A percentile compares a stretch with the other conserved stretches of the same genome.
phyloP scores from a whole-genome alignment of 192 early-diverging fungal species.

The Mortierella claussenii region DNA sequence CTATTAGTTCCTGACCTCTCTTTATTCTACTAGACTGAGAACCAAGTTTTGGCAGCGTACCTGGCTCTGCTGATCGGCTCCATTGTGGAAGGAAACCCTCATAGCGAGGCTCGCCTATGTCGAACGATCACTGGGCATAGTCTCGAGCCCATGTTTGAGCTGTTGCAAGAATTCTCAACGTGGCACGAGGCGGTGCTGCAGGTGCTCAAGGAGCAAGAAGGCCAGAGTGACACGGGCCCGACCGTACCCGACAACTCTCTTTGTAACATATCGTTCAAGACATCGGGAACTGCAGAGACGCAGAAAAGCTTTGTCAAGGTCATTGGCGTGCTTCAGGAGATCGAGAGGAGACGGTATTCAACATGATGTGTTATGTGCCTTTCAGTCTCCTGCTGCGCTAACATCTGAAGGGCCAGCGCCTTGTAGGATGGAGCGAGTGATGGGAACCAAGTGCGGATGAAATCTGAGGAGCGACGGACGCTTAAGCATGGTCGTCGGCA shows the following conservation, averaged over 20 bases:
- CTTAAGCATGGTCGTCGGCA: no score
- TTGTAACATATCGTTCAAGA: slow-evolving; percentile 3
- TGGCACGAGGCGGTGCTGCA: slow-evolving; percentile 3
- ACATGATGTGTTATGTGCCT: no score
- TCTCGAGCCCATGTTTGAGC: slow-evolving; percentile 36
- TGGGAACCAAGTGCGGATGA: no score
- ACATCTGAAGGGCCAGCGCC: no score
- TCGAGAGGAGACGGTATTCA: slow-evolving; percentile 14
- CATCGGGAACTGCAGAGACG: slow-evolving; percentile 4
- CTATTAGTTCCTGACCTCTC: background rate
- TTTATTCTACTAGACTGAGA: slow-evolving; percentile 24
- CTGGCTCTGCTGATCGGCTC: slow-evolving; percentile 33
- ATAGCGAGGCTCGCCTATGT: slow-evolving; percentile 14
- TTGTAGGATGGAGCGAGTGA: no score
- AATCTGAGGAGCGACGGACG: no score
- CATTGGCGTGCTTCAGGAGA: slow-evolving; percentile 16
- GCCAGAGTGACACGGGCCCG: background rate
- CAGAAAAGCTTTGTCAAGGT: slow-evolving; percentile 22
- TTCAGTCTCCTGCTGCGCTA: no score
- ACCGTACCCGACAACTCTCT: background rate
- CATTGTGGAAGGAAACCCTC: slow-evolving; percentile 15
- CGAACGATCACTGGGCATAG: slow-evolving; percentile 5
- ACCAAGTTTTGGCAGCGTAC: slow-evolving; percentile 37
- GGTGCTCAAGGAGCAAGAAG: background rate
- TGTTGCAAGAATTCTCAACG: slow-evolving; percentile 17